These are phyloP conservation scores for Yamadazyma sp. DNA, from an alignment of 805 yeast genomes.

Conservation along the genomic window DNA sequence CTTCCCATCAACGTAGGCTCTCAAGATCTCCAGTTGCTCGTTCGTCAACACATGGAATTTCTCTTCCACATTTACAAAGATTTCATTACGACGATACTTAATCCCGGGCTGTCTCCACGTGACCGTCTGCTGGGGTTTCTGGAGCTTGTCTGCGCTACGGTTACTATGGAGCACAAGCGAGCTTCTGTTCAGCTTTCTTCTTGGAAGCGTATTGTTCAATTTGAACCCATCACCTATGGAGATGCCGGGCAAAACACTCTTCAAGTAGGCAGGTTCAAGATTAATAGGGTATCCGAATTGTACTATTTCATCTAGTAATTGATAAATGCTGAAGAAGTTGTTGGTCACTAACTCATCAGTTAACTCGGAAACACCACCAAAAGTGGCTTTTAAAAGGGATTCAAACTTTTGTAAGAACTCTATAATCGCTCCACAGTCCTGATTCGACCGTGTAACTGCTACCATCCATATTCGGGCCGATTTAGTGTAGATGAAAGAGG, in stretches of 20 bases:
- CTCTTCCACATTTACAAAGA: constrained; percentile 74
- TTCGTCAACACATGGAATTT: constrained; percentile 69
- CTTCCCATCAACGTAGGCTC: constrained; percentile 75
- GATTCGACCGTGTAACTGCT: constrained; percentile 86
- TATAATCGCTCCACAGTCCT: constrained; percentile 75
- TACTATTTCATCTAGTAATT: constrained; percentile 70
- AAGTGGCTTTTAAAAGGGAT: constrained; percentile 42
- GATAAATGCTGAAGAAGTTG: constrained; percentile 70
- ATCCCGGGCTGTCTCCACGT: constrained; percentile 17
- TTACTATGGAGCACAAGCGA: constrained; percentile 11
- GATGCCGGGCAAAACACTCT: constrained; percentile 14
- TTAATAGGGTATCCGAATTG: constrained; percentile 78
- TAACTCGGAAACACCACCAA: constrained; percentile 19
- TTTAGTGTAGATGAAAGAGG: constrained; percentile 80
- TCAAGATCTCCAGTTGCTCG: constrained; percentile 59
- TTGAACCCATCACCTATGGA: constrained; percentile 12
- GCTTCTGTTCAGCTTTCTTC: constrained; percentile 13
- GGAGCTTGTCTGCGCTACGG: constrained; percentile 12
- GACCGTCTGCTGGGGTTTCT: constrained; percentile 5
- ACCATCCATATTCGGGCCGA: constrained; percentile 70
- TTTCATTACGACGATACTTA: constrained; percentile 76
- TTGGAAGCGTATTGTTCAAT: constrained; percentile 7
- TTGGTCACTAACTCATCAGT: constrained; percentile 49
- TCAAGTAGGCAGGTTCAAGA: constrained; percentile 47
- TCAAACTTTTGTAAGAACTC: constrained; percentile 73